Conservation (phyloP, 805 yeast species). For the Hanseniaspora mollemarum region DNA sequence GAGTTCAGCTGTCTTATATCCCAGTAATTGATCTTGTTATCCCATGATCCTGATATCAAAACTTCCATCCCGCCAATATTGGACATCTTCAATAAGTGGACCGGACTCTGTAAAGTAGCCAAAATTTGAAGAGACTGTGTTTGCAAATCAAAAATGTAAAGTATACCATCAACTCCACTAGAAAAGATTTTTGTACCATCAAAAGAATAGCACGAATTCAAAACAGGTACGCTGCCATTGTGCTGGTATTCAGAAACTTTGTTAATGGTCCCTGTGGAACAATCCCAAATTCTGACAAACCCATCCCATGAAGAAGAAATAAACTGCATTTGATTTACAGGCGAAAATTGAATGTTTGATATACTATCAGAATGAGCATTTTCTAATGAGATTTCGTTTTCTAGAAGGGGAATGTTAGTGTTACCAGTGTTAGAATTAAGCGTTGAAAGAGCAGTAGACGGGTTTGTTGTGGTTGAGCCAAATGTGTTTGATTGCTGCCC, state of each 20-base stretch:
- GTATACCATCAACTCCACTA: constrained; percentile 87
- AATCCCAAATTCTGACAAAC: constrained; percentile 82
- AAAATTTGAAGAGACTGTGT: constrained; percentile 73
- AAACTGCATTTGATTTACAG: constrained; percentile 63
- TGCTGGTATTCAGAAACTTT: constrained; percentile 2
- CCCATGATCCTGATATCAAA: constrained; percentile 74
- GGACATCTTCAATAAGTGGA: constrained; percentile 60
- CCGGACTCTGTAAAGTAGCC: constrained; percentile 77
- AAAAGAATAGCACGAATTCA: constrained; percentile 16
- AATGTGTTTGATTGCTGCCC: neutral
- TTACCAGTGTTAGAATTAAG: constrained; percentile 32
- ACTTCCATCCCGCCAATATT: constrained; percentile 85
- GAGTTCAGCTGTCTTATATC: constrained; percentile 67
- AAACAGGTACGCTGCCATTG: constrained; percentile 10
- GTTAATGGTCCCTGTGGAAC: constrained; percentile 65
- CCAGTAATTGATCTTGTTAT: constrained; percentile 89
- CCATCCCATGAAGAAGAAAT: constrained; percentile 91
- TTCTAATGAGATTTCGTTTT: constrained; percentile 57
- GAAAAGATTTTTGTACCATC: constrained; percentile 83
- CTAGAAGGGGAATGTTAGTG: constrained; percentile 28
- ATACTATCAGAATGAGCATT: constrained; percentile 90
- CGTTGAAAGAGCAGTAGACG: constrained; percentile 8
- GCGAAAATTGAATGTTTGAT: constrained; percentile 72
- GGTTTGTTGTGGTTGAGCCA: neutral
- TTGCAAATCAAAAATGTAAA: constrained; percentile 68